Evolutionary conservation across 805 yeast species (phyloP).

Genomic region (Kodamaea restingae): DNA sequence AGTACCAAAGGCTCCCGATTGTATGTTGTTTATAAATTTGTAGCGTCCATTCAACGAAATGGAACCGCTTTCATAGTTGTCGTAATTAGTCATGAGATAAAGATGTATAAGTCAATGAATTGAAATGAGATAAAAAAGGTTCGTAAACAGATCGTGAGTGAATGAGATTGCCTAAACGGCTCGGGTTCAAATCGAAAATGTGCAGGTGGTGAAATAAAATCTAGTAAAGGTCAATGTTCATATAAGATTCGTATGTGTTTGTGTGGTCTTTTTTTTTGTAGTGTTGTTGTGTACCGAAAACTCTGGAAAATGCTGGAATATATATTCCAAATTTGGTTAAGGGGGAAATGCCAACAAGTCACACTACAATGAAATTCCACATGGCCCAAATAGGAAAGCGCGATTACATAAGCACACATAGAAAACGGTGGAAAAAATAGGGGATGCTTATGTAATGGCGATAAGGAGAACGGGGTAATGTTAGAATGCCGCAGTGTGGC

Average conservation of each 20-base stretch:
- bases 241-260: neutral
- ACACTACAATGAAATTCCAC: constrained; percentile 6
- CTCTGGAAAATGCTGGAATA: constrained; percentile 8
- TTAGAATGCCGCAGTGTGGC: no score
- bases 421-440: neutral
- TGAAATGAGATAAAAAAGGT: constrained; percentile 1
- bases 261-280: neutral
- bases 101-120: constrained; percentile 2
- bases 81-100: constrained; percentile 18
- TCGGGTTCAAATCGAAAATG: neutral
- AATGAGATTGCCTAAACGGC: neutral
- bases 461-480: no score
- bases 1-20: constrained; percentile 59
- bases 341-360: constrained; percentile 7
- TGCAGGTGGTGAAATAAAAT: constrained; percentile 1
- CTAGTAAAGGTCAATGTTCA: constrained; percentile 1
- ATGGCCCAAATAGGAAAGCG: constrained; percentile 1
- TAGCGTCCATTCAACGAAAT: constrained; percentile 37
- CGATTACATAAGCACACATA: neutral
- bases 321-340: constrained; percentile 1
- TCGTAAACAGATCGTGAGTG: constrained; percentile 6
- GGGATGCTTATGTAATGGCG: constrained; percentile 2
- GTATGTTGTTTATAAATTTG: constrained; percentile 41
- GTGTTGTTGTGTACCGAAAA: neutral
- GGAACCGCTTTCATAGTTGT: constrained; percentile 36